Percentiles rank a stretch among this genome's conserved stretches.
phyloP scores from a whole-genome alignment of 345 rosid genomes.

The Euphorbia peplus region DNA sequence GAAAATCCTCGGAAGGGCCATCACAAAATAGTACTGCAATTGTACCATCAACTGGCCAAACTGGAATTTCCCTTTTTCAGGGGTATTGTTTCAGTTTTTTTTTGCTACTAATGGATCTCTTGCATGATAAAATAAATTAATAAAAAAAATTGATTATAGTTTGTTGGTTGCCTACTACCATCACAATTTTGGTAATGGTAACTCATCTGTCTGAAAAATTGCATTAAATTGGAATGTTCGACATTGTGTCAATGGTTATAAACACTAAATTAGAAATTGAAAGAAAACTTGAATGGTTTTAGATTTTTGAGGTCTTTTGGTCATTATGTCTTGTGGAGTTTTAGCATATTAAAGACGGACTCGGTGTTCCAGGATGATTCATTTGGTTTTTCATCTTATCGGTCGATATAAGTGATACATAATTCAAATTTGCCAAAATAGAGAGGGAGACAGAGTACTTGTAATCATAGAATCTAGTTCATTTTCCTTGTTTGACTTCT shows the following conservation, averaged over 20 bases:
- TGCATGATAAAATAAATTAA: background rate
- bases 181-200: background rate
- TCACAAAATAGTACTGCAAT: conserved; percentile 39
- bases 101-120: conserved; percentile 12
- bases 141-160: background rate
- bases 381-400: background rate
- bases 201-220: conserved; percentile 1
- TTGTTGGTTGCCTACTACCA: background rate
- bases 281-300: background rate
- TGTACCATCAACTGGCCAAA: conserved; percentile 44
- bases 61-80: conserved; percentile 70
- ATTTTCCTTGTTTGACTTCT: too few relatives aligned
- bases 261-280: background rate
- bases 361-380: background rate
- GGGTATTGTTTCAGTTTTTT: conserved; percentile 47
- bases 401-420: too few relatives aligned
- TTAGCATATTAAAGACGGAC: background rate
- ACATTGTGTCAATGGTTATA: too few relatives aligned
- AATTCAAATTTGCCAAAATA: too few relatives aligned
- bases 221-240: background rate
- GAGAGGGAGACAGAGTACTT: too few relatives aligned
- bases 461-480: too few relatives aligned
- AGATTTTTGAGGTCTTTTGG: background rate
- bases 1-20: conserved; percentile 34
- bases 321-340: background rate